phyloP scores from a whole-genome alignment of 2,329 filamentous ascomycete species.

The Grosmannia penicillata region DNA sequence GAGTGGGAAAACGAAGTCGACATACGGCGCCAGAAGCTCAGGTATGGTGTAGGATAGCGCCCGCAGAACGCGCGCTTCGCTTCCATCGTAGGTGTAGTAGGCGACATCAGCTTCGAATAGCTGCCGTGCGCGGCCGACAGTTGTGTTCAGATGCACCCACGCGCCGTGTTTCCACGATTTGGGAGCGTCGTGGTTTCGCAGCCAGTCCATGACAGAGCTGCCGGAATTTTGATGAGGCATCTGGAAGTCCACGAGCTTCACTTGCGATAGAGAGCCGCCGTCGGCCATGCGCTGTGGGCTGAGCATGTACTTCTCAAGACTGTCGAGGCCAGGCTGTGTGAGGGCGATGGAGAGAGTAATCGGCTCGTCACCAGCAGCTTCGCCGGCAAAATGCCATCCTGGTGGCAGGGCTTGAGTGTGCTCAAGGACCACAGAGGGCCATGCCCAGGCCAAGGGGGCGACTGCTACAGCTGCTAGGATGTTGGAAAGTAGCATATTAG shows the following conservation, averaged over 20 bases:
- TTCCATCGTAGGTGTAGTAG: conserved; percentile 26
- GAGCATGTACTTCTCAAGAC: conserved; percentile 2
- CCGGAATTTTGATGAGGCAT: conserved; percentile 18
- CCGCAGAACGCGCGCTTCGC: conserved; percentile 22
- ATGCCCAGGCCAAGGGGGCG: neutral
- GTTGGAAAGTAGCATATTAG: too few relatives aligned
- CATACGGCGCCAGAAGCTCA: conserved; percentile 18
- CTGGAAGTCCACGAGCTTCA: conserved; percentile 22
- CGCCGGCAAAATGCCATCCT: conserved; percentile 3
- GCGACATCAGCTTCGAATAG: conserved; percentile 26
- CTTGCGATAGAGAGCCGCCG: conserved; percentile 16
- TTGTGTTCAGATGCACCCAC: conserved; percentile 27
- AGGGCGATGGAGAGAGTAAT: conserved; percentile 6
- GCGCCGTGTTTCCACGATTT: conserved; percentile 20
- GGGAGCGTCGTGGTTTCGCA: conserved; percentile 22
- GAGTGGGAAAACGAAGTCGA: conserved; percentile 33
- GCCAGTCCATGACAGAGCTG: conserved; percentile 25
- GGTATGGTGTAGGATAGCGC: conserved; percentile 30
- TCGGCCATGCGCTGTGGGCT: neutral
- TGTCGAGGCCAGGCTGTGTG: conserved; percentile 3
- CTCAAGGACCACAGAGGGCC: neutral
- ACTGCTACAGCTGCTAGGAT: neutral
- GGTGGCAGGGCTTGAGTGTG: neutral
- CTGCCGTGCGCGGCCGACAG: conserved; percentile 21
- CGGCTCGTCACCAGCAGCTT: neutral